Base-by-base conservation (phyloP, 805 yeast species). In the Metschnikowia aberdeeniae region DNA sequence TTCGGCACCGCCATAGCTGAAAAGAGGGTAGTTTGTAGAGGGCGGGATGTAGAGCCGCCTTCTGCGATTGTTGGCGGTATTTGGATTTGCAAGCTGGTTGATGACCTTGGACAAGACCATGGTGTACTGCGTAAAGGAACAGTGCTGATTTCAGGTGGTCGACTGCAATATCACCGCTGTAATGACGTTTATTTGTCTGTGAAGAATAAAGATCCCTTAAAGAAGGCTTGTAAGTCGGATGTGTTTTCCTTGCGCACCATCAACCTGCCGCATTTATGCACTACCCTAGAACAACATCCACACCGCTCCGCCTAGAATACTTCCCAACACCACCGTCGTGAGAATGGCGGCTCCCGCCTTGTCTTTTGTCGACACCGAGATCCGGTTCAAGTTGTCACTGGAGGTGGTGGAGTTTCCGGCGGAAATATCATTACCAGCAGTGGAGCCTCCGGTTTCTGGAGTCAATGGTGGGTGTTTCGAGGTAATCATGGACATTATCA, bases 341-440 rank as follows among this genome's bases (percentile, higher is more conserved):
- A 88, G 64, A 17, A 90, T 71, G 34, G 95, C 96, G 1, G 97
- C 97, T 44, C 98, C 98, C 3, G 89, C 96, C 56, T 76, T 54
- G 46, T 61, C 65, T 48, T 78, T 80, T 0, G 70, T 62, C 0
- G 80, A 69, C 35, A 89, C 79, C 0, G 62, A 66, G 39, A 83
- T 62, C 36, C 58, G 60, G 53, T 78, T 74, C 34, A 47, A 44
- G 47, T 75, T 74, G 28, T 68, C 62, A 5, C 68, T 52, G 6
- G 45, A 22, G 27, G 19, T 12, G 6, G 54, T 46, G 44, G 27
- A 31, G 44, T 50, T 52, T 17, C 73, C 73, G 1, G 74, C 74
- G 19, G 58, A 52, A 6, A 59, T 53, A 37, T 67, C 56, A 37
- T 44, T 31, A 12, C 47, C 55, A n/a, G 31, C 45, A n/a, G 32